Base-by-base conservation (phyloP, 2,329 filamentous ascomycete genomes). In the Microsporum canis region DNA sequence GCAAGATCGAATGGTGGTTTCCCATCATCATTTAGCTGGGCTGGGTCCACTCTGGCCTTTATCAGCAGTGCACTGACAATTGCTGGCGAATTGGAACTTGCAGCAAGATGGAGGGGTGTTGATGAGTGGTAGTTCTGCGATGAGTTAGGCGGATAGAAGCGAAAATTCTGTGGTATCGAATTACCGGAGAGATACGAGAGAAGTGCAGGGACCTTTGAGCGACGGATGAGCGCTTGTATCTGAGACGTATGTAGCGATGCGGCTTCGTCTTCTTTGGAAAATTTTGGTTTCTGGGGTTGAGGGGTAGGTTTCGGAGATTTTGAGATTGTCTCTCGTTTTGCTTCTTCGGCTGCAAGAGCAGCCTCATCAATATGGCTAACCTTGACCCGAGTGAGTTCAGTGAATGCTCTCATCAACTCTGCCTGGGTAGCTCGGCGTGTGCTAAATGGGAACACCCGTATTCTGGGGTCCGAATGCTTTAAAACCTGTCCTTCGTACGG, bases 351-450 rank as follows among this genome's bases (percentile, higher is more conserved):
- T 36, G 82, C 75, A 5, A 86, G 72, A 10, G 84, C 80, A 2
- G 79, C 81, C 65, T 90, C 87, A 62, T 89, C 82, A 33, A 97
- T 82, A 64, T 88, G 87, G 57, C 84, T 85, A 55, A 96, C 81
- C 73, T 99, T 96, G 14, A 96, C 81, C 14, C 94, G 81, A 0
- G 94, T 99, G 36, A 99, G 81, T 76, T 99, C 94, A 64, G 95
- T 88, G 68, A 96, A 99, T 0, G 88, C 88, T 43, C 92, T 84
- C 88, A 97, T 94, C 0, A 99, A 84, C 73, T 99, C 94, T 56
- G 88, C 89, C 70, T 97, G 91, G 0, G 94, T 99, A 0, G 94
- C 90, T 61, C 94, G 82, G 10, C 91, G 83, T 6, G 94, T 99
- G 72, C 83, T 96, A 73, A 99, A 99, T 0, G 94, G 94, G 65